Conservation (phyloP, 805 yeast genomes). For the Wickerhamiella sorbophila region DNA sequence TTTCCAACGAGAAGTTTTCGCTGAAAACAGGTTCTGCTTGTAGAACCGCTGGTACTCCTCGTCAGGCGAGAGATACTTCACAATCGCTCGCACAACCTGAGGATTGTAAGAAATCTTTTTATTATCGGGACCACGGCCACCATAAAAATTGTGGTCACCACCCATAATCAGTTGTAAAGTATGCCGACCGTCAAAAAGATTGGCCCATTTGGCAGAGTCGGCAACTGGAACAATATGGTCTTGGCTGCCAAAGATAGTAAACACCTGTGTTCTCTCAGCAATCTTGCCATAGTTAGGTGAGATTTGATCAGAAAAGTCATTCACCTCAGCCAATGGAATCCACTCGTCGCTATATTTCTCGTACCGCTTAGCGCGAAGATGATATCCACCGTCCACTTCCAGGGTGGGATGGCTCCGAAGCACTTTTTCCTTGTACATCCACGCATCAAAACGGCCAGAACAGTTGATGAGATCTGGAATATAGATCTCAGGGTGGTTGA, state of each 20-base stretch:
- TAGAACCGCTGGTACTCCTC: conserved; percentile 43
- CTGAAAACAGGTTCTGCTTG: conserved; percentile 25
- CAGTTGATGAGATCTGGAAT: conserved; percentile 60
- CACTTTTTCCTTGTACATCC: conserved; percentile 6
- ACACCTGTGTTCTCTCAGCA: conserved; percentile 32
- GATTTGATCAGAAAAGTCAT: conserved; percentile 25
- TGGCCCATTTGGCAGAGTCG: conserved; percentile 48
- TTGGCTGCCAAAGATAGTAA: conserved; percentile 56
- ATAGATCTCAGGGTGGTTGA: conserved; percentile 22
- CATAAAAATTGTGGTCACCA: conserved; percentile 77
- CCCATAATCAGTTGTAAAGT: conserved; percentile 40
- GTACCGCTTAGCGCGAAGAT: conserved; percentile 29
- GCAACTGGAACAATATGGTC: conserved; percentile 53
- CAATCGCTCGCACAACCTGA: conserved; percentile 35
- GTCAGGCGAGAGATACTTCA: conserved; percentile 32
- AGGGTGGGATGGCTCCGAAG: conserved; percentile 5
- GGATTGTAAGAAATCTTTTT: conserved; percentile 43
- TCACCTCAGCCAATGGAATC: conserved; percentile 33
- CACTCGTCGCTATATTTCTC: conserved; percentile 33
- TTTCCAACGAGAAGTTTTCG: conserved; percentile 42
- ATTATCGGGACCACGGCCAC: conserved; percentile 20
- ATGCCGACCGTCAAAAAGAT: conserved; percentile 44
- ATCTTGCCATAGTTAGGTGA: conserved; percentile 4
- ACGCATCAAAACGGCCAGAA: conserved; percentile 44
- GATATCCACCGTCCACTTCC: conserved; percentile 28